Conservation (phyloP, 1,284 basidiomycete genomes). For the Naganishia albida region DNA sequence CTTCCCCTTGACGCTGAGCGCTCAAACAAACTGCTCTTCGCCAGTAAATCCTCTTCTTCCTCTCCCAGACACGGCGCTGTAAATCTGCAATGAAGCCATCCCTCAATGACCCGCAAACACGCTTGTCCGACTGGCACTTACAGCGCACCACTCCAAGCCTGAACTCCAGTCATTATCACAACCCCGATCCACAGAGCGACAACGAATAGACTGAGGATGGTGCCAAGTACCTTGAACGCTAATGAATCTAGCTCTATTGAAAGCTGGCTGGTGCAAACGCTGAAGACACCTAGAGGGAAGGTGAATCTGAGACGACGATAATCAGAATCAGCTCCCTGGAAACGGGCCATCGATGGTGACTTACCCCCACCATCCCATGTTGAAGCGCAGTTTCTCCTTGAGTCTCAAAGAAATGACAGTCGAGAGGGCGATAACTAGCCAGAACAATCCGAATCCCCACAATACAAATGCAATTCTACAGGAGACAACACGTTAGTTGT, state of each 20-base stretch:
- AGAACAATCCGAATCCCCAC: conserved; percentile 56
- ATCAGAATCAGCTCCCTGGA: background rate
- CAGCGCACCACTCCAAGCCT: conserved; percentile 27
- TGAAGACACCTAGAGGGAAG: conserved; percentile 61
- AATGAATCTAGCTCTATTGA: conserved; percentile 60
- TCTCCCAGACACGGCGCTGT: conserved; percentile 29
- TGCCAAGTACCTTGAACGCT: conserved; percentile 59
- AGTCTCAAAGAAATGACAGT: conserved; percentile 38
- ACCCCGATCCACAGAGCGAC: conserved; percentile 52
- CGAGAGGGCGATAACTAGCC: conserved; percentile 52
- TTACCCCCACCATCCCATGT: conserved; percentile 47
- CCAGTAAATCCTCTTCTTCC: conserved; percentile 14
- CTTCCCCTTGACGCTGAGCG: too few species aligned
- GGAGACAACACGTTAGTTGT: background rate
- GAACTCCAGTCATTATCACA: conserved; percentile 10
- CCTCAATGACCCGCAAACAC: background rate
- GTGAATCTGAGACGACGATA: conserved; percentile 38
- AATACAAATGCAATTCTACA: conserved; percentile 49
- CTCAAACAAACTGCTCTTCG: background rate
- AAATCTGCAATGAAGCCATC: conserved; percentile 1
- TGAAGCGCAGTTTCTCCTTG: conserved; percentile 37
- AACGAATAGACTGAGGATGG: conserved; percentile 61
- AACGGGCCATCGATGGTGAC: background rate
- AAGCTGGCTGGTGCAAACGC: conserved; percentile 64
- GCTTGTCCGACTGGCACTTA: background rate